Conservation (phyloP, 192 early-diverging fungal species). For the Allomyces macrogynus region DNA sequence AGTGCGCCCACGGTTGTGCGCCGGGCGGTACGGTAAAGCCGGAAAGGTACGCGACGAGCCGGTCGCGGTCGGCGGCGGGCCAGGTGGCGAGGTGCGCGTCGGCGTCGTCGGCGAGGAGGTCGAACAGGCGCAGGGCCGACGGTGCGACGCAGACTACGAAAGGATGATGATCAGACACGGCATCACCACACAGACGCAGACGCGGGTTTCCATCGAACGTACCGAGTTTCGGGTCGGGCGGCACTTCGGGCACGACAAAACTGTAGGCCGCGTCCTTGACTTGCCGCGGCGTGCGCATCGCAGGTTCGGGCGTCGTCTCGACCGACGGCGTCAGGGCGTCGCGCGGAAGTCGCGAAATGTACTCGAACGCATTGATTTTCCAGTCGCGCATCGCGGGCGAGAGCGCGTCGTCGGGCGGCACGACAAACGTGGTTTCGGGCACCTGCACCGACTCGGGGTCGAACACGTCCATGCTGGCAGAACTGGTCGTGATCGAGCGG, state of each 20-base stretch:
- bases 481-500: too few relatives aligned
- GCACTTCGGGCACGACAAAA: constrained; percentile 10
- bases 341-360: constrained; percentile 13
- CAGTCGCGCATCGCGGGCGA: too few relatives aligned
- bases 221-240: constrained; percentile 6
- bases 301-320: constrained; percentile 2
- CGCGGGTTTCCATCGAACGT: too few relatives aligned
- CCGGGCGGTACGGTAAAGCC: constrained; percentile 19
- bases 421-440: too few relatives aligned
- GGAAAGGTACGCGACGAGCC: constrained; percentile 16
- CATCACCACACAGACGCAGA: too few relatives aligned
- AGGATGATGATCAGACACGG: too few relatives aligned
- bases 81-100: not conserved
- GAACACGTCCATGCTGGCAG: too few relatives aligned
- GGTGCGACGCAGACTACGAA: constrained; percentile 6
- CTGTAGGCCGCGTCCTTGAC: constrained; percentile 15
- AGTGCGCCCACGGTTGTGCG: constrained; percentile 40
- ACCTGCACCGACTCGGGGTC: too few relatives aligned
- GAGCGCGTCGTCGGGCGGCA: too few relatives aligned
- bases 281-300: constrained; percentile 8
- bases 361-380: constrained; percentile 1
- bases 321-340: constrained; percentile 2
- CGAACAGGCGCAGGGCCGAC: constrained; percentile 8
- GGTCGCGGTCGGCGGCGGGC: not conserved
- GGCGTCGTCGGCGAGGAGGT: constrained; percentile 3